Evolutionary conservation across 2,329 filamentous ascomycete species (phyloP), one percentile per base, ranked within the genome.

Genomic region (Colletotrichum incanum): DNA sequence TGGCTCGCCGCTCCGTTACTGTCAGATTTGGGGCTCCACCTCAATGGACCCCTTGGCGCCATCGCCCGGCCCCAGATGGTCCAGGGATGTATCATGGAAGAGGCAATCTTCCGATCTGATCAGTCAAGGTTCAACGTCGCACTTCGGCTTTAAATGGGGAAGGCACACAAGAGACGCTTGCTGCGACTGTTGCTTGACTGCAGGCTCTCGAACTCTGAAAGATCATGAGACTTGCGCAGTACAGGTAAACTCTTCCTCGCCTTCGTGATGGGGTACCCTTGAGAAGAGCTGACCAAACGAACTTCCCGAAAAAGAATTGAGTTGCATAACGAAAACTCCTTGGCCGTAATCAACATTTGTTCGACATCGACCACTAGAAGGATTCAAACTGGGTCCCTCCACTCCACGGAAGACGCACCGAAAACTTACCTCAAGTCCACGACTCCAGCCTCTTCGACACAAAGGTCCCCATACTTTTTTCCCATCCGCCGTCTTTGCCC

Each of bases 71-170:
- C 56, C 52, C 68, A 39, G 43, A 34, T 31, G 34, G 49, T 20
- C 23, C 68, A 68, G 65, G 69, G 59, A 69, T 64, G 65, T 45
- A 68, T 63, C 65, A 59, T 68, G 56, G 56, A 68, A 59, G 65
- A 52, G 69, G 69, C 45, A 64, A 68, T 52, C 65, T 50, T 67
- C 66, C 69, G 65, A 72, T 72, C 69, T 54, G 65, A 72, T 72
- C 69, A 68, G 69, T 64, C 65, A 54, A 31, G 50, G 45, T 52
- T 67, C 45, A 45, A 23, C 5, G 52, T 37, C n/a, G 34, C 31
- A 56, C n/a, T 37, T 47, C 65, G 28, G 49, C 52, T 63, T 68
- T 52, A 49, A 64, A 71, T 41, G 62, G 55, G 47, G 55, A 28
- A 43, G 34, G n/a, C 34, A 11, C 34, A 43, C 31, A 41, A 65